These are phyloP conservation scores for Tetradesmus obliquus DNA, from an alignment of 139 green algal genomes.

Conservation along the genomic window DNA sequence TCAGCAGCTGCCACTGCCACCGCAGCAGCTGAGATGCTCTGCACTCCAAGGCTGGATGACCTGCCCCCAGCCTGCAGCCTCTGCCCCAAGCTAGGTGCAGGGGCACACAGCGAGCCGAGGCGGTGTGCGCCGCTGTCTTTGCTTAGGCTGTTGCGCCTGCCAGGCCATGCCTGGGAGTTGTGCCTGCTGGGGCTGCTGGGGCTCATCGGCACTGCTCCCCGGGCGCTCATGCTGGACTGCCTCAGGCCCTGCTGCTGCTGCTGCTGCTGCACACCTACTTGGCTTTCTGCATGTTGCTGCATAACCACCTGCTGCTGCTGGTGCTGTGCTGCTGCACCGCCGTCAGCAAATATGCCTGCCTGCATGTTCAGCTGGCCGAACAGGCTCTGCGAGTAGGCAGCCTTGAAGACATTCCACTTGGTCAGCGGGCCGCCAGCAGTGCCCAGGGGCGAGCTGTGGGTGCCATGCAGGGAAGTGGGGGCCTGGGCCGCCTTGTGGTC, in stretches of 20 bases:
- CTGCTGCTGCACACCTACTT: no score
- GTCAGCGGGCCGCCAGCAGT: neutral
- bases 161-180: neutral
- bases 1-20: neutral
- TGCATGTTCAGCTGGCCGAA: neutral
- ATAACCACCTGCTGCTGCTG: neutral
- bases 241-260: neutral
- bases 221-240: neutral
- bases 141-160: neutral
- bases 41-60: neutral
- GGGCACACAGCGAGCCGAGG: neutral
- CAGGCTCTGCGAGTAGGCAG: neutral
- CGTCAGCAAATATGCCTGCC: neutral
- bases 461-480: neutral
- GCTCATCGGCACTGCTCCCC: no score
- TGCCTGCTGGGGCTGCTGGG: neutral
- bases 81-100: neutral
- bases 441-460: neutral
- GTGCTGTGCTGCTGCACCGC: neutral
- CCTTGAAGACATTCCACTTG: slow-evolving; percentile 15
- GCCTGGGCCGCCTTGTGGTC: neutral
- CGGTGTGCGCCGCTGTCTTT: neutral
- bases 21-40: neutral
- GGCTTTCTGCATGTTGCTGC: no score
- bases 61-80: neutral